These are phyloP conservation scores for Lactarius trivialis DNA, from an alignment of 768 basidiomycete species.

Conservation along the genomic window DNA sequence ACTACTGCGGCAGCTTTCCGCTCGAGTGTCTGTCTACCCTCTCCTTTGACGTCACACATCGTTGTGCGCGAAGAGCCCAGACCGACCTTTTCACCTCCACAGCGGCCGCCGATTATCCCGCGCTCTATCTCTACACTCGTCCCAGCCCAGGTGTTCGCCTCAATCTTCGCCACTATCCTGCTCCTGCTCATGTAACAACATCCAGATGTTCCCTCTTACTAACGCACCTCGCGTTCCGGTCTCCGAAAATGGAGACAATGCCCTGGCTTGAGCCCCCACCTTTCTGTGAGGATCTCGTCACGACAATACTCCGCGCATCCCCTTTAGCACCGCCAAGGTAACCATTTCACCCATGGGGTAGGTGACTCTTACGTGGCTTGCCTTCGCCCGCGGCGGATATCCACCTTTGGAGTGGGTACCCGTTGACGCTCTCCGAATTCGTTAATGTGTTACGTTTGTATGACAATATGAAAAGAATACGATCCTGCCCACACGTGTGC, in stretches of 20 bases:
- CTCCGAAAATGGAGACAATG: constrained; percentile 14
- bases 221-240: constrained; percentile 2
- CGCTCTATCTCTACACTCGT: constrained; percentile 18
- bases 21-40: background rate
- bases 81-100: constrained; percentile 6
- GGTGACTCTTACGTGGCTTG: no score
- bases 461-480: no score
- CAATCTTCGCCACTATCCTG: no score
- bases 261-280: constrained; percentile 7
- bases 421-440: no score
- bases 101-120: constrained; percentile 1
- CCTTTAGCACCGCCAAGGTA: constrained; percentile 7
- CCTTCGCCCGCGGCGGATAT: no score
- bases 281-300: constrained; percentile 16
- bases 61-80: constrained; percentile 9
- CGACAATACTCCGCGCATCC: constrained; percentile 3
- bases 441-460: no score
- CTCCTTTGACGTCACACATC: constrained; percentile 4
- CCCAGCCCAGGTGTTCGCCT: constrained; percentile 7
- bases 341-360: no score
- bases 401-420: no score
- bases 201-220: background rate
- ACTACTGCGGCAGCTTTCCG: constrained; percentile 12
- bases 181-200: constrained; percentile 4
- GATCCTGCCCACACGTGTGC: no score